Evolutionary conservation across 148 eudicot species (phyloP).

Genomic region (Silene conica): DNA sequence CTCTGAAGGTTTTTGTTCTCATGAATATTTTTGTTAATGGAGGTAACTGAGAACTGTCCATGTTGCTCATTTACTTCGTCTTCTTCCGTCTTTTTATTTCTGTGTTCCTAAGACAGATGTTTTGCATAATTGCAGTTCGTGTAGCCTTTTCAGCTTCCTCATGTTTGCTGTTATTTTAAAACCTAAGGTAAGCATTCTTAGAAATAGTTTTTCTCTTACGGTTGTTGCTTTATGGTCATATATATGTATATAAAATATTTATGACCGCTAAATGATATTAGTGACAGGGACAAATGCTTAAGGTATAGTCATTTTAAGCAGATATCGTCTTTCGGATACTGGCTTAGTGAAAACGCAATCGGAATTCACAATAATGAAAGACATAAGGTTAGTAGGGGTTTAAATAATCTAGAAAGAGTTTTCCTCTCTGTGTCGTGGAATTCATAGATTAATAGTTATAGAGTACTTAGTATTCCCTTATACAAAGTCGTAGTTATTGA

Average conservation of each 20-base stretch:
- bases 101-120: slow-evolving; percentile 11
- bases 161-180: slow-evolving; percentile 50
- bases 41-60: slow-evolving; percentile 23
- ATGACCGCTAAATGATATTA: no score
- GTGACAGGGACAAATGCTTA: no score
- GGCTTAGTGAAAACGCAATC: slow-evolving; percentile 48
- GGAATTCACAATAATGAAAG: slow-evolving; percentile 76
- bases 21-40: slow-evolving; percentile 38
- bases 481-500: no score
- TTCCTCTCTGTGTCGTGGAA: not conserved
- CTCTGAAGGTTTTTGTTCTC: slow-evolving; percentile 35
- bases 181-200: slow-evolving; percentile 55
- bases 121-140: slow-evolving; percentile 56
- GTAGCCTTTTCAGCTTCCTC: slow-evolving; percentile 81
- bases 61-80: not conserved
- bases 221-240: no score
- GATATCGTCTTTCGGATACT: slow-evolving; percentile 56
- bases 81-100: not conserved
- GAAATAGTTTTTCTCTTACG: no score
- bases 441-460: no score
- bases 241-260: no score
- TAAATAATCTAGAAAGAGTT: no score
- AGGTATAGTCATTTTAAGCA: no score
- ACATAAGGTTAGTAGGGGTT: slow-evolving; percentile 51
- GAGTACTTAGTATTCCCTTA: no score